Base-by-base conservation (phyloP, 208 protist genomes). In the Trypanosoma brucei region DNA sequence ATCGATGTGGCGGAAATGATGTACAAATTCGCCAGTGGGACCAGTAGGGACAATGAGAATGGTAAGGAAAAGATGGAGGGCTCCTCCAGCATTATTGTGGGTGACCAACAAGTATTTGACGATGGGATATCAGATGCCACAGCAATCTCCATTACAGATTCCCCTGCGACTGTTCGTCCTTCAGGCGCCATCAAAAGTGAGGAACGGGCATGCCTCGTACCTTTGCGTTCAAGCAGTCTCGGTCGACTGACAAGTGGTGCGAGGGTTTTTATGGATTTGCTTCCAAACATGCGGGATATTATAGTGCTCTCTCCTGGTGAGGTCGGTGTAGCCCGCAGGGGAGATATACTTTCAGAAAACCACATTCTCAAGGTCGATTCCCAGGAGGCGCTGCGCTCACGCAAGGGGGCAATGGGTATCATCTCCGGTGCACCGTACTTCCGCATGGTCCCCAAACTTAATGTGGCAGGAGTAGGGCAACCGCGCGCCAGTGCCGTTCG, bases 391-490 rank as follows among this genome's bases (percentile, higher is more conserved):
- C 55, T 92, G 61, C 74, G 62, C 5, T 69, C 61, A 39, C 80
- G 81, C n/a, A 68, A 81, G 35, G 85, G 85, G 11, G 49, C 72
- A 8, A 89, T 83, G 1, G 88, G 88, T 33, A 85, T 92, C 57
- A 90, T 94, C 54, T 59, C 85, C n/a, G 84, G 83, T 1, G 88
- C 81, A 1, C 88, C 88, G 1, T 92, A 83, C 70, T 94, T 94
- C 63, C 83, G 88, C 61, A 86, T 94, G 51, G 83, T 94, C 44
- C 85, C 88, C 8, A 89, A 84, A 72, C 71, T 94, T 42, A 92
- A 91, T 72, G 79, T 94, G 33, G 88, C 75, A 9, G 88, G 88
- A 46, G 83, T 88, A 11, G 82, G 83, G 3, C 88, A 94, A 83
- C 81, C 85, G 22, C 86, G 86, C 55, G 66, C 81, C 2, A 89